Conservation (phyloP, 2,329 filamentous ascomycete species). For the Chrysoporthe puriensis region DNA sequence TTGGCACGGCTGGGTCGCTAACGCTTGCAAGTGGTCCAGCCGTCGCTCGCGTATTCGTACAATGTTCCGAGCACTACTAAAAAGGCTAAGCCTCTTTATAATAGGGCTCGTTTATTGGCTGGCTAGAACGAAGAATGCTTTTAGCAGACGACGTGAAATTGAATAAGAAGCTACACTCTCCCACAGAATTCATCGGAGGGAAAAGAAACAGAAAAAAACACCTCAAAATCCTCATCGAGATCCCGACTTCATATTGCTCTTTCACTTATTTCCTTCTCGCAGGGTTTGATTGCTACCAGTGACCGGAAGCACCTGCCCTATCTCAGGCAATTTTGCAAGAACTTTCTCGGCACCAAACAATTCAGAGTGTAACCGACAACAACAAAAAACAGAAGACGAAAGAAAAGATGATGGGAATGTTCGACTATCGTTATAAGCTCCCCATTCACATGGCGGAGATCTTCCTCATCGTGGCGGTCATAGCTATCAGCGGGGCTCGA, state of each 20-base stretch:
- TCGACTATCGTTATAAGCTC: slow-evolving; percentile 24
- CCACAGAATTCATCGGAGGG: neutral
- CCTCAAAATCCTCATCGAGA: neutral
- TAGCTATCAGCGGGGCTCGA: slow-evolving; percentile 20
- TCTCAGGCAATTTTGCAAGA: neutral
- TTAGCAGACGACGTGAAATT: neutral
- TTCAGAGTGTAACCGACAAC: neutral
- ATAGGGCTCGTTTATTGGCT: neutral
- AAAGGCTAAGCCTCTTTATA: neutral
- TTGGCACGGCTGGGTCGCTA: neutral
- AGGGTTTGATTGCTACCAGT: neutral
- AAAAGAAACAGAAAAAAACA: neutral
- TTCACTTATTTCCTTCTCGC: neutral
- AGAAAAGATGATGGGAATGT: slow-evolving; percentile 5
- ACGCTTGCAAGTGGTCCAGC: neutral
- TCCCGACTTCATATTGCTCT: neutral
- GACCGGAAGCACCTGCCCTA: neutral
- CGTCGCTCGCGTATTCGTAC: slow-evolving; percentile 4
- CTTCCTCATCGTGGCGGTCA: slow-evolving; percentile 20
- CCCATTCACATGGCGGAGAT: slow-evolving; percentile 23
- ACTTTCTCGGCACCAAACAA: neutral
- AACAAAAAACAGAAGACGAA: neutral
- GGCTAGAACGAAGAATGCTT: neutral
- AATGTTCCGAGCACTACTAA: neutral
- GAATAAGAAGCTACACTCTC: neutral